Base-by-base conservation (phyloP, 768 basidiomycete genomes). In the Mycena floridula region DNA sequence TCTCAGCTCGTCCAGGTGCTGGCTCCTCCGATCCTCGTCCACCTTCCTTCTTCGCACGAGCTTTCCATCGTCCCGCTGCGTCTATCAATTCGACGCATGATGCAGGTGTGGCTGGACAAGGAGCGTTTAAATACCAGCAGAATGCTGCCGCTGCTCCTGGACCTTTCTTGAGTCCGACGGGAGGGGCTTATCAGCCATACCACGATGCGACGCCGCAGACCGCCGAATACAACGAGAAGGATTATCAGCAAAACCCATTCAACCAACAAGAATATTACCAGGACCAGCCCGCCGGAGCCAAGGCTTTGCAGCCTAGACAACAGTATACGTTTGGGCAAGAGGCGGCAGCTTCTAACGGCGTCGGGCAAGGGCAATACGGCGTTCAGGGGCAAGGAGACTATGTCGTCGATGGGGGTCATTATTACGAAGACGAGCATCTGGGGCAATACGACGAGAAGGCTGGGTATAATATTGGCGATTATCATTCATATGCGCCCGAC, bases 101-200 rank as follows among this genome's bases (percentile, higher is more conserved):
- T 20, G 49, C 59, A 18, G 65, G 65, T 36, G 58, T 72, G 57
- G 67, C 70, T 4, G 70, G 71, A 15, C 63, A 65, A 7, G 68
- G 68, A 32, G 59, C 64, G 53, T 68, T 51, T 67, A 62, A 53
- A 69, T 60, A 43, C 63, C 63, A 54, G 70, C 69, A 50, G 67
- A 66, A 27, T 75, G 76, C 50, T 75, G 70, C 69, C 64, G 67
- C n/a, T 76, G 77, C 24, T 74, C 74, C 51, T 72, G 53, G 74
- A 67, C n/a, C n/a, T n/a, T n/a, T n/a, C n/a, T n/a, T n/a, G n/a
- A n/a, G n/a, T n/a, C n/a, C n/a, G n/a, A n/a, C n/a, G n/a, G n/a
- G n/a, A n/a, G n/a, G n/a, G n/a, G n/a, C n/a, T n/a, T n/a, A n/a
- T n/a, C n/a, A n/a, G n/a, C n/a, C n/a, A n/a, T n/a, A n/a, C n/a